These are phyloP conservation scores for Helotiales sp. DNA, from an alignment of 2,329 filamentous ascomycete genomes.

Conservation along the genomic window DNA sequence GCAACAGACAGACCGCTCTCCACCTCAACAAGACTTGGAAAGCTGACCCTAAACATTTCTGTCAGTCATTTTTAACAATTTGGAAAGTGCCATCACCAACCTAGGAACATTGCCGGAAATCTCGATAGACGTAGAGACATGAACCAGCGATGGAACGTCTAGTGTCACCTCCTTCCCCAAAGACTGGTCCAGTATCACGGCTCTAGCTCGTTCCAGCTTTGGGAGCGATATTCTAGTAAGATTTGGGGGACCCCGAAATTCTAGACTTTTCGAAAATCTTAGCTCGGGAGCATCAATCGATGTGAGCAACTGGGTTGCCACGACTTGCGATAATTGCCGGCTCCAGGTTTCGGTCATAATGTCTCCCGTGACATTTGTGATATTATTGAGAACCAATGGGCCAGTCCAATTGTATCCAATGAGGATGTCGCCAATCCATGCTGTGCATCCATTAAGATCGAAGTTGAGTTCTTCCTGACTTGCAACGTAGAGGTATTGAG, in stretches of 20 bases:
- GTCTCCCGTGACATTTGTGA: background rate
- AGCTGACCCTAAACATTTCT: background rate
- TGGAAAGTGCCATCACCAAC: background rate
- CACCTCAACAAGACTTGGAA: background rate
- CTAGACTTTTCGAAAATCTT: background rate
- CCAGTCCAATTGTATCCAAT: slow-evolving; percentile 1
- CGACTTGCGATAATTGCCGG: background rate
- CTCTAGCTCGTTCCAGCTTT: background rate
- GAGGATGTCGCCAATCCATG: background rate
- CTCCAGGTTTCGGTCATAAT: background rate
- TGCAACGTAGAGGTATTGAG: background rate
- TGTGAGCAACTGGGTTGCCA: background rate
- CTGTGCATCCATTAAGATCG: slow-evolving; percentile 1
- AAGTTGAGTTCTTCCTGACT: slow-evolving; percentile 4
- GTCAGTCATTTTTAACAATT: background rate
- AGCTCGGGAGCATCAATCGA: slow-evolving; percentile 2
- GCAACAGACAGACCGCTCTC: background rate
- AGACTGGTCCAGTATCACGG: background rate
- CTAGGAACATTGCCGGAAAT: background rate
- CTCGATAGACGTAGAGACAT: background rate
- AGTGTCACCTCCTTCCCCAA: background rate
- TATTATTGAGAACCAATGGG: slow-evolving; percentile 5
- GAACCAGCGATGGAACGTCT: background rate
- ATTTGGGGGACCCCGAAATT: background rate
- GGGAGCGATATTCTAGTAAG: background rate